phyloP scores from a whole-genome alignment of 108 stramenopile species.

The Nannochloropsis granulata region DNA sequence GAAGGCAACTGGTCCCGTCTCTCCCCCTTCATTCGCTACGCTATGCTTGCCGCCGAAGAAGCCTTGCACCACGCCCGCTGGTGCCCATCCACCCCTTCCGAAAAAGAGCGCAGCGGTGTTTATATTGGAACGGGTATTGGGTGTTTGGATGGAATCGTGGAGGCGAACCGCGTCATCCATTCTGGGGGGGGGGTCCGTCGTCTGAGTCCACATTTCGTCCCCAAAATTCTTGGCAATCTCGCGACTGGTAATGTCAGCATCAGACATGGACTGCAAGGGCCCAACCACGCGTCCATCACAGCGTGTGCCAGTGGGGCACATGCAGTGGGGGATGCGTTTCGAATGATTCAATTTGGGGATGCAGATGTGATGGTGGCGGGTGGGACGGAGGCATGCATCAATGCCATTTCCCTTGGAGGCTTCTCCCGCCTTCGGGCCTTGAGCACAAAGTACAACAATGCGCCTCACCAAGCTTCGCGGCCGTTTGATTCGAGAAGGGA shows the following conservation, averaged over 20 bases:
- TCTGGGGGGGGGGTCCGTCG: conserved; percentile 36
- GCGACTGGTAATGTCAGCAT: conserved; percentile 56
- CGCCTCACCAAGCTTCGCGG: conserved; percentile 51
- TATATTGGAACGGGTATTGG: conserved; percentile 77
- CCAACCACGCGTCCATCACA: conserved; percentile 61
- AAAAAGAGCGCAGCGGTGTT: conserved; percentile 47
- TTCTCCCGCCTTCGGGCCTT: conserved; percentile 70
- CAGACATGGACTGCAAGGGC: conserved; percentile 54
- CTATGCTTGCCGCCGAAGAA: conserved; percentile 46
- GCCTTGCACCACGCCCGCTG: conserved; percentile 22
- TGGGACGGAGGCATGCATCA: conserved; percentile 76
- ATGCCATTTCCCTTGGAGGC: conserved; percentile 64
- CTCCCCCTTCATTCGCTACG: conserved; percentile 63
- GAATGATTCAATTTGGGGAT: conserved; percentile 56
- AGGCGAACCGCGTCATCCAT: conserved; percentile 35
- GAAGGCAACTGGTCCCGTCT: conserved; percentile 26
- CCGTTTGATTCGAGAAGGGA: conserved; percentile 83
- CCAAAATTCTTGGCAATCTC: conserved; percentile 72
- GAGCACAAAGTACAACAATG: conserved; percentile 60
- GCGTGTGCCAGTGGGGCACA: conserved; percentile 77
- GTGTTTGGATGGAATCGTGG: conserved; percentile 55
- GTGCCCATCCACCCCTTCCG: neutral
- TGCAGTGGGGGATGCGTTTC: conserved; percentile 73
- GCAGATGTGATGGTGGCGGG: conserved; percentile 84
- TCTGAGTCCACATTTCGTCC: conserved; percentile 75